Evolutionary conservation across 345 rosid species (phyloP).

Genomic region (Linum lewisii): DNA sequence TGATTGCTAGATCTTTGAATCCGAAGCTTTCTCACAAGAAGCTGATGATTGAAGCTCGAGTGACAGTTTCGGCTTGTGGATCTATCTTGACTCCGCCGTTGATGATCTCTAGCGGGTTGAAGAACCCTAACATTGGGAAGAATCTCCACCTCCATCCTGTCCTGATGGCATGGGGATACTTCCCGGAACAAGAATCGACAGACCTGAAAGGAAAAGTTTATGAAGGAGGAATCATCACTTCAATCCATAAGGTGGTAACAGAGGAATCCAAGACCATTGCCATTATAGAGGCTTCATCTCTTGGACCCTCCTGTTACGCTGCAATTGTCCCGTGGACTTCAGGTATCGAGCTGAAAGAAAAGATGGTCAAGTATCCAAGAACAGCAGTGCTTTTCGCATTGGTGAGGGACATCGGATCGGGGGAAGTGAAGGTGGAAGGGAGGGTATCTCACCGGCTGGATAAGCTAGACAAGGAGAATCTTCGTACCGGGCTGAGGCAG

Average conservation of each 20-base stretch:
- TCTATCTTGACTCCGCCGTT: constrained; percentile 57
- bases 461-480: constrained; percentile 51
- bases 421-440: constrained; percentile 28
- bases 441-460: constrained; percentile 29
- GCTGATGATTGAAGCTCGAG: constrained; percentile 49
- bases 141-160: constrained; percentile 59
- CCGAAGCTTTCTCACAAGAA: constrained; percentile 16
- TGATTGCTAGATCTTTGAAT: constrained; percentile 28
- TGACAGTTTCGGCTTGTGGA: constrained; percentile 56
- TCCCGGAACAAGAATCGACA: constrained; percentile 35
- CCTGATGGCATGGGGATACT: constrained; percentile 59
- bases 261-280: constrained; percentile 26
- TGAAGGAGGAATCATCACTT: constrained; percentile 64
- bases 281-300: constrained; percentile 43
- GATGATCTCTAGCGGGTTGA: constrained; percentile 52
- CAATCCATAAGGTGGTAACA: constrained; percentile 36
- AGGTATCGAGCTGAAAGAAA: constrained; percentile 46
- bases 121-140: constrained; percentile 45
- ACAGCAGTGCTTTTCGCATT: constrained; percentile 35
- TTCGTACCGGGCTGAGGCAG: constrained; percentile 42
- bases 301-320: constrained; percentile 60
- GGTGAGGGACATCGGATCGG: constrained; percentile 35
- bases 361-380: constrained; percentile 45
- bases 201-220: not conserved
- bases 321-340: constrained; percentile 54